Evolutionary conservation across 129 eudicot species (phyloP), one percentile per base, ranked within the genome.

Genomic region (Dittrichia graveolens): DNA sequence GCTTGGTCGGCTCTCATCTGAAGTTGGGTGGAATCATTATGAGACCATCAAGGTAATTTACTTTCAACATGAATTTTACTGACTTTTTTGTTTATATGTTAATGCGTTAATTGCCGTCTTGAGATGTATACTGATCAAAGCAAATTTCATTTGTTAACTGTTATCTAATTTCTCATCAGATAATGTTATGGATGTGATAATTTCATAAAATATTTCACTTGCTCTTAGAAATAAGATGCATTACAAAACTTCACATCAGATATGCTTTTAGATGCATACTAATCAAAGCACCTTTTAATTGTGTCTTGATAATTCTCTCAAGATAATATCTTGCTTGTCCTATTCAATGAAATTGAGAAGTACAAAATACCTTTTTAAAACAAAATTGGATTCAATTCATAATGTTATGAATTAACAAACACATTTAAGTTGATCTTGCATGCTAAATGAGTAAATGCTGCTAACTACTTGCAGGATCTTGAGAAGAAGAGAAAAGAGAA

Each of bases 21-120:
- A 92, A 78, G 98, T 92, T 56, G 98, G 96, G 24, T 92, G 98
- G 96, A 92, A 89, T 75, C 87, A 92, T 60, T 87, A 86, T 19
- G 96, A 89, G 46, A 92, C 89, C 3, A 92, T 92, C 76, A 89
- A 79, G 96, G 96, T 91, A 67, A 78, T 5, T 5, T 11, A 10
- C 14, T 12, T 47, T 43, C 3, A 4, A 7, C 4, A 0, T 10
- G 6, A 3, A 11, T 0, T 31, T 55, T 55, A 3, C 43, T 35
- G 8, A 4, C 8, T 58, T 43, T 52, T 55, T 14, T 61, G 3
- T 14, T 3, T 4, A 8, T 24, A 3, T 58, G 14, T 31, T 10
- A 47, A 61, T 52, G n/a, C 4, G 31, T 3, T 40, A 38, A 61
- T 4, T 15, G 2, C 4, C 6, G 6, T 12, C 3, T 5, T 4